Evolutionary conservation across 1,139 yeast species (phyloP).

Genomic region (Saccharomyces hybrid): DNA sequence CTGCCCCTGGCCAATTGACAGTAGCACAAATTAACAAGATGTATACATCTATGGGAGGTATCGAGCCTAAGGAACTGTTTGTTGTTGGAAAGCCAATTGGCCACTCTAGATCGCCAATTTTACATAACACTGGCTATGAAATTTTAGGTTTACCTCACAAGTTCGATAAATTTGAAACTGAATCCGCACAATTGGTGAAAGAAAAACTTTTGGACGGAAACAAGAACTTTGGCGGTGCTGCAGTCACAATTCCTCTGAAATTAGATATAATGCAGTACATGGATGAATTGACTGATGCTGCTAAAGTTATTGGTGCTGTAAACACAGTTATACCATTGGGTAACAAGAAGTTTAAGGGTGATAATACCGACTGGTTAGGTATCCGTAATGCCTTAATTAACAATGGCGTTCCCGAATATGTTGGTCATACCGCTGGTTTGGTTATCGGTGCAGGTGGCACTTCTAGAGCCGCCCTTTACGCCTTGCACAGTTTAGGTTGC

Average conservation of each 20-base stretch:
- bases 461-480: slow-evolving; percentile 88
- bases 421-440: slow-evolving; percentile 45
- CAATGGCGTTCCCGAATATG: slow-evolving; percentile 48
- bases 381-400: slow-evolving; percentile 59
- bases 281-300: slow-evolving; percentile 61
- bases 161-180: slow-evolving; percentile 65
- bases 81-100: slow-evolving; percentile 77
- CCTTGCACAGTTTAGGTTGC: slow-evolving; percentile 76
- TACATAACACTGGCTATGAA: slow-evolving; percentile 73
- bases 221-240: slow-evolving; percentile 71
- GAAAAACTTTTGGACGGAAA: slow-evolving; percentile 42
- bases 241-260: slow-evolving; percentile 87
- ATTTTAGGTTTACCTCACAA: slow-evolving; percentile 70
- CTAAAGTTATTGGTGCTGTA: slow-evolving; percentile 79
- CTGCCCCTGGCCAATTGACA: slow-evolving; percentile 75
- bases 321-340: slow-evolving; percentile 69
- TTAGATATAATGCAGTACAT: slow-evolving; percentile 64
- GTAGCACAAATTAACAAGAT: slow-evolving; percentile 54
- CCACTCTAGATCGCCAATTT: slow-evolving; percentile 81
- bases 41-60: slow-evolving; percentile 56
- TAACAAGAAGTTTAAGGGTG: slow-evolving; percentile 58
- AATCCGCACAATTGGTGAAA: slow-evolving; percentile 45
- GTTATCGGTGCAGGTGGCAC: slow-evolving; percentile 98
- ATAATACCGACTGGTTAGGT: slow-evolving; percentile 96
- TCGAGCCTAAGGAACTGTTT: slow-evolving; percentile 50